Evolutionary conservation across 345 rosid genomes (phyloP).

Genomic region (Salix koriyanagi): DNA sequence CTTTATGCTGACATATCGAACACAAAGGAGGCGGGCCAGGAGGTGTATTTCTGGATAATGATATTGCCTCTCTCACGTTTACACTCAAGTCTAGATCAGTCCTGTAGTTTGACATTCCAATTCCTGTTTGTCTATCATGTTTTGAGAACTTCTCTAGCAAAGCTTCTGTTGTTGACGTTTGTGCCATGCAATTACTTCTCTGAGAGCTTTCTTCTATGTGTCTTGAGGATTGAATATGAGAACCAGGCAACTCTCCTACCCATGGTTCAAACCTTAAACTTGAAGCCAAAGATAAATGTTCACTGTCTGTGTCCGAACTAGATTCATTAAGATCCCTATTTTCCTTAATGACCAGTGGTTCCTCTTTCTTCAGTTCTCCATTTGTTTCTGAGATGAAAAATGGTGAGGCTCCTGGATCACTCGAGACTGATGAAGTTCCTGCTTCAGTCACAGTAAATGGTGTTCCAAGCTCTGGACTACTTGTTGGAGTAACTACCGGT

Average conservation of each 20-base stretch:
- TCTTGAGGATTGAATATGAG: slow-evolving; percentile 47
- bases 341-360: slow-evolving; percentile 52
- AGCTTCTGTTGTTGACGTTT: slow-evolving; percentile 37
- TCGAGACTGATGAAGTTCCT: slow-evolving; percentile 90
- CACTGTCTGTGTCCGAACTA: slow-evolving; percentile 78
- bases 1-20: slow-evolving; percentile 95
- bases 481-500: slow-evolving; percentile 77
- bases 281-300: slow-evolving; percentile 66
- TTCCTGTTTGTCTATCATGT: slow-evolving; percentile 49
- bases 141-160: slow-evolving; percentile 51
- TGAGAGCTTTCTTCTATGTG: slow-evolving; percentile 46
- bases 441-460: slow-evolving; percentile 95
- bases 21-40: slow-evolving; percentile 96
- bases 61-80: slow-evolving; percentile 77
- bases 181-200: slow-evolving; percentile 31
- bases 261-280: slow-evolving; percentile 89
- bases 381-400: slow-evolving; percentile 53
- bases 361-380: slow-evolving; percentile 65
- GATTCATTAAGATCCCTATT: slow-evolving; percentile 50
- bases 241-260: slow-evolving; percentile 58
- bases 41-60: slow-evolving; percentile 75
- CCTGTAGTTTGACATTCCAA: slow-evolving; percentile 47
- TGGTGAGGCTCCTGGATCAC: slow-evolving; percentile 96
- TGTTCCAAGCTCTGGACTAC: slow-evolving; percentile 96
- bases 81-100: slow-evolving; percentile 61